Base-by-base conservation (phyloP, 257 asterid species). In the Gentiana macrophylla region DNA sequence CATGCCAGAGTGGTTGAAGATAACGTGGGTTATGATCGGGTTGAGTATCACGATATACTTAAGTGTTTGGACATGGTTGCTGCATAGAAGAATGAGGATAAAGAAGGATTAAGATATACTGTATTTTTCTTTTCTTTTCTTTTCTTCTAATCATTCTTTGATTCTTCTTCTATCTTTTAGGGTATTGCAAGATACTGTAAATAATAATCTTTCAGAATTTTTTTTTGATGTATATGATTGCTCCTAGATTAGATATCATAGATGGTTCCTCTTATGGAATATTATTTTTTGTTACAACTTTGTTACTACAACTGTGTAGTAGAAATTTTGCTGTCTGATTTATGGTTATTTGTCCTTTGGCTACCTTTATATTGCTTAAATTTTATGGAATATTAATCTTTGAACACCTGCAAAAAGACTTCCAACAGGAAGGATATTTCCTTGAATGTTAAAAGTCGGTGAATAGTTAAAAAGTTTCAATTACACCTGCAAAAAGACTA, bases 1-100 rank as follows among this genome's bases (percentile, higher is more conserved):
- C 35, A 87, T 91, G 96, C 98, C 98, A 8, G 78, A 58, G 36
- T 79, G 96, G 98, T 72, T 91, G 76, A 82, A 82, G 44, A 56
- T 79, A 10, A 79, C 84, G 50, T 91, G 98, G 98, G 71, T 77
- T 33, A 69, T 74, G 41, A 69, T 70, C 24, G 84, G 86, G 33
- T 46, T 62, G 49, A 94, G 92, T 53, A 73, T 91, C 32, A 60
- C 79, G 65, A 55, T 73, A 52, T 82, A 70, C 67, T 71, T 90
- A 75, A 74, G 70, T 51, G 66, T 55, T 13, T 91, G 98, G 98
- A 79, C 96, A 44, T 84, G 89, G 86, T 79, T 79, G 64, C 70
- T 84, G 60, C 94, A 78, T 76, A 65, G 78, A 77, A 77, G 80
- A 35, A 76, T 82, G 62, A 70, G 68, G 79, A 82, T 79, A 71